Base-by-base conservation (phyloP, 1,284 basidiomycete genomes). In the Austroboletus niveus region DNA sequence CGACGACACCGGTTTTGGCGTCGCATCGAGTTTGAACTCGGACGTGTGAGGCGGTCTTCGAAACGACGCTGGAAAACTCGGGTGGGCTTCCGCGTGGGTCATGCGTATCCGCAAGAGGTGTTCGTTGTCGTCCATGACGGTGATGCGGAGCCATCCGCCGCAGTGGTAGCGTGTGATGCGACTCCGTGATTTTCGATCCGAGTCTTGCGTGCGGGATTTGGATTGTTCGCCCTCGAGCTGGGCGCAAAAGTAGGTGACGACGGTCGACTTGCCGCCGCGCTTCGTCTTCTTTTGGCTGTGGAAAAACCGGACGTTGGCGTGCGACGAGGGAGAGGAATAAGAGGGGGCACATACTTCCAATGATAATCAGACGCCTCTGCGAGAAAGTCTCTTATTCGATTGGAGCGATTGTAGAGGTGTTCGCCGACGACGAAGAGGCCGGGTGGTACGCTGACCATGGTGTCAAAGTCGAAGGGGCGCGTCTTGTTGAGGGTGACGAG, bases 111-210 rank as follows among this genome's bases (percentile, higher is more conserved):
- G 66, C 22, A 68, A 54, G 30, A 70, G 68, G 27, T 56, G 58
- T 38, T 68, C 66, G 40, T 69, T 67, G 47, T 70, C 66, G n/a
- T 68, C 68, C 61, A 68, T 67, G 51, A 70, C 68, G 17, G 66
- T 68, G 52, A 68, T 69, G 27, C 69, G 69, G 24, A 68, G 60
- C 66, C 66, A 68, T 17, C 66, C 66, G 4, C 69, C 66, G n/a
- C 66, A 68, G 38, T 69, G 67, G 27, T 60, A 68, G 34, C 66
- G 69, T 3, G 66, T 68, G 51, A 66, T 70, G 43, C 64, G 68
- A 52, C 62, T 64, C 14, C 64, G 64, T 43, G 68, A 66, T 53
- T 69, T 69, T 43, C 67, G 66, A 41, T 69, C 68, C 30, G 62
- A 40, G 45, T 69, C 57, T 46, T 65, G 66, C 14, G 61, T 65